phyloP scores from a whole-genome alignment of 2,329 filamentous ascomycete genomes.

The Eutypa lata region DNA sequence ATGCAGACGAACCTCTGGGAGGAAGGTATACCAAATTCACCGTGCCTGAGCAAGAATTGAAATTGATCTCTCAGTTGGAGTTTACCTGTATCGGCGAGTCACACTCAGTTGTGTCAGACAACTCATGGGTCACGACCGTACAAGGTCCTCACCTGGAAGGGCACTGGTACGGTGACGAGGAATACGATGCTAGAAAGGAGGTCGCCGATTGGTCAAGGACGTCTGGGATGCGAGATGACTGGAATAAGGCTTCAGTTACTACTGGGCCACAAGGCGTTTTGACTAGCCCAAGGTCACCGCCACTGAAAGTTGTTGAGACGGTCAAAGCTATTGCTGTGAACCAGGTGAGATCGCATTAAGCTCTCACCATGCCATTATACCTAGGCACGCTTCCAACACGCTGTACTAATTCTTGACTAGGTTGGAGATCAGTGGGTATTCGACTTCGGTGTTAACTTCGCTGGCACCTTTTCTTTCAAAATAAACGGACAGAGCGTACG shows the following conservation, averaged over 20 bases:
- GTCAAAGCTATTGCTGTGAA: background rate
- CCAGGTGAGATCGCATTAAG: no score
- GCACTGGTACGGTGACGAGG: constrained; percentile 11
- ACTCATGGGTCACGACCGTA: constrained; percentile 6
- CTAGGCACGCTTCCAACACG: no score
- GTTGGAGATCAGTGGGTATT: constrained; percentile 6
- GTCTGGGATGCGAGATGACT: constrained; percentile 1
- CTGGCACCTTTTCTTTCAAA: constrained; percentile 3
- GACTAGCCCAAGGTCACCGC: constrained; percentile 4
- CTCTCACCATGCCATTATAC: no score
- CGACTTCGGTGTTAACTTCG: constrained; percentile 9
- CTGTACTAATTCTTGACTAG: no score
- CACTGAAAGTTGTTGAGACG: constrained; percentile 6
- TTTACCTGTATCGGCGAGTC: constrained; percentile 6
- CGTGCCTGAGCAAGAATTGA: constrained; percentile 1
- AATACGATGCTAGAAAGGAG: constrained; percentile 9
- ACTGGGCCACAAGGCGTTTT: constrained; percentile 4
- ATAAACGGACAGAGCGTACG: constrained; percentile 6
- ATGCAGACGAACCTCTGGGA: constrained; percentile 5
- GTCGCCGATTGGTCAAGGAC: constrained; percentile 1
- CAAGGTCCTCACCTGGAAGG: constrained; percentile 7
- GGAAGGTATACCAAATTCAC: constrained; percentile 11
- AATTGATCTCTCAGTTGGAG: constrained; percentile 11
- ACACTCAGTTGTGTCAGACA: constrained; percentile 1
- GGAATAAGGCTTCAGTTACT: constrained; percentile 4